Base-by-base conservation (phyloP, 2,329 filamentous ascomycete species). In the Pyricularia pennisetigena region DNA sequence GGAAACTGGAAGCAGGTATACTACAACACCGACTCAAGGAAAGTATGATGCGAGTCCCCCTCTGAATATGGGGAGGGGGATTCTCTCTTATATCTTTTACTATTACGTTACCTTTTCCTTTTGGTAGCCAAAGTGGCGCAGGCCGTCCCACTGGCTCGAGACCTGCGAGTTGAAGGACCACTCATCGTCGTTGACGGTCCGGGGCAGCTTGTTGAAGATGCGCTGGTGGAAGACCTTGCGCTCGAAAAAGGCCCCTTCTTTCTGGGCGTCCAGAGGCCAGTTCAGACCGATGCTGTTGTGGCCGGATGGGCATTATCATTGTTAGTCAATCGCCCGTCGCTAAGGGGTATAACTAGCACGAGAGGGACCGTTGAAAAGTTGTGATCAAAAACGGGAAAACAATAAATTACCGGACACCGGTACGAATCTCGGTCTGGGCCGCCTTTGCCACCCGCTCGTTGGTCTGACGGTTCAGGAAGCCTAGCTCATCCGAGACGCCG, bases 401-500 rank as follows among this genome's bases (percentile, higher is more conserved):
- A 35, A 35, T 14, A 28, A 20, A 29, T 64, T 73, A 81, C 79
- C 83, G 78, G 67, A 76, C 79, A 57, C 88, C 87, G 7, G 83
- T 85, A 70, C 79, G 77, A 70, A 89, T 87, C 74, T 85, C 81
- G 32, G 78, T 78, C 69, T 76, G 77, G 26, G 85, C 82, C 1
- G 84, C 82, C 49, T 80, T 78, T 12, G 80, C 79, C 24, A 88
- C 84, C 23, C 83, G 76, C 68, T 82, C 78, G 67, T 86, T 79
- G 0, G 85, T 88, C 16, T 89, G 79, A 30, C 86, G 81, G 74
- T 90, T 89, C 24, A 90, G 75, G 28, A 84, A 85, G 10, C 87
- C 88, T 2, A 90, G 79, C 75, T 87, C 78, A 74, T 88, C 87
- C 67, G 82, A 73, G 65, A 80, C 76, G 65, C 86, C 86, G 74